Base-by-base conservation (phyloP, 179 eudicot species). In the Beta macrorhiza region DNA sequence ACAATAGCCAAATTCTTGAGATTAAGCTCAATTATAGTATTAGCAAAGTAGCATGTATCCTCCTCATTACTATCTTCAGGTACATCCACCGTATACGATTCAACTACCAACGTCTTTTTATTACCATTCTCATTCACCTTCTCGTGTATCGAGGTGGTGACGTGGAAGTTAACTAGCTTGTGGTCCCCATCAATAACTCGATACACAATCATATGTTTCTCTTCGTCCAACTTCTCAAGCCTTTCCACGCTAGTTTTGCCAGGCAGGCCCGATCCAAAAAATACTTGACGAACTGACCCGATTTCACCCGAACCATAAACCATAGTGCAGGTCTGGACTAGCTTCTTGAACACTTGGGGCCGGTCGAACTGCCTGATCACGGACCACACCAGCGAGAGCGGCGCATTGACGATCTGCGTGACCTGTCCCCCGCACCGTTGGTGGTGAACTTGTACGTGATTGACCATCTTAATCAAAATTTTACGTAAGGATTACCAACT, bases 21-120 rank as follows among this genome's bases (percentile, higher is more conserved):
- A 79, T 79, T 83, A 13, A 83, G 53, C 20, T 51, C 71, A 7
- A 74, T 74, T 1, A 83, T 64, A 22, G 67, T 73, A 51, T 67
- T 74, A 57, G 79, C 79, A 83, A 83, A 67, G 57, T 8, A 83
- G 29, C 82, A 59, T 2, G 82, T 78, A 57, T 78, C 85, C 51
- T 78, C 82, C 63, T 83, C 82, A 6, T 74, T 78, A 57, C 82
- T 83, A 83, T 83, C 85, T 9, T 78, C 52, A 0, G 85, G 85
- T 56, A 83, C 75, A 47, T 83, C 82, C 29, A 78, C 79, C 2
- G 75, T 83, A 49, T 78, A 82, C 0, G 74, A 72, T 37, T 82
- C 82, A 5, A 17, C 58, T 42, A 83, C 82, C 0, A 83, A 49
- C 6, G 76, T 83, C 42, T n/a, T 76, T 12, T 13, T 69, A 10